Conservation (phyloP, 2,329 filamentous ascomycete genomes). For the Trichoderma sp. region DNA sequence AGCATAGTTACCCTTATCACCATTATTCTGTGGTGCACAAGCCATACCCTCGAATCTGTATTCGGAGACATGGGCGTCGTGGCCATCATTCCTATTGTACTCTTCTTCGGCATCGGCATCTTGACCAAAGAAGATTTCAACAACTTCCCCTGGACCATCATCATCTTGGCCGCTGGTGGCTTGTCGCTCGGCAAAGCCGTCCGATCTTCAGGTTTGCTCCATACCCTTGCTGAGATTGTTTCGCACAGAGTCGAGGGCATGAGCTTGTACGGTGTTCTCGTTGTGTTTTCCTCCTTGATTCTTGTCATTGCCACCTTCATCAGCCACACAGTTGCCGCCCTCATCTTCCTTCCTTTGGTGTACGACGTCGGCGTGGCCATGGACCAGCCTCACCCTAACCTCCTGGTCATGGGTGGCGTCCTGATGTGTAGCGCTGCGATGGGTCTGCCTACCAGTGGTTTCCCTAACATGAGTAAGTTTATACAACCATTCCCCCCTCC, state of each 20-base stretch:
- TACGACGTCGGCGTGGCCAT: conserved; percentile 79
- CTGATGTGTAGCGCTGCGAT: conserved; percentile 97
- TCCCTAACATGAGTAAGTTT: conserved; percentile 97
- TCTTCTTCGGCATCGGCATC: conserved; percentile 96
- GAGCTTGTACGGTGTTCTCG: conserved; percentile 78
- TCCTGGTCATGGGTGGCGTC: conserved; percentile 91
- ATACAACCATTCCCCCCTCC: not conserved
- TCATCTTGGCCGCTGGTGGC: conserved; percentile 93
- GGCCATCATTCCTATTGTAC: conserved; percentile 88
- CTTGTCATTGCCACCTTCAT: conserved; percentile 96
- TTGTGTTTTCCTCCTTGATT: conserved; percentile 81
- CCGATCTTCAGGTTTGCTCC: conserved; percentile 84
- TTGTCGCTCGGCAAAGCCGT: conserved; percentile 91
- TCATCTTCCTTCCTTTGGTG: conserved; percentile 92
- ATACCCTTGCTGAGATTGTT: conserved; percentile 79
- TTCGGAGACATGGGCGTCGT: conserved; percentile 99
- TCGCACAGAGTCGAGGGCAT: conserved; percentile 70
- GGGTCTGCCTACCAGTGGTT: conserved; percentile 91
- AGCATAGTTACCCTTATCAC: conserved; percentile 76
- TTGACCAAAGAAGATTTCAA: conserved; percentile 99
- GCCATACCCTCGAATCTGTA: conserved; percentile 77
- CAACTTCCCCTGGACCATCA: conserved; percentile 99
- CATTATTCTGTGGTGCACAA: conserved; percentile 88
- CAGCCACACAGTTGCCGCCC: conserved; percentile 90
- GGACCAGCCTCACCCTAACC: conserved; percentile 86